Conservation (phyloP, 2,329 filamentous ascomycete genomes). For the Fusarium virguliforme region DNA sequence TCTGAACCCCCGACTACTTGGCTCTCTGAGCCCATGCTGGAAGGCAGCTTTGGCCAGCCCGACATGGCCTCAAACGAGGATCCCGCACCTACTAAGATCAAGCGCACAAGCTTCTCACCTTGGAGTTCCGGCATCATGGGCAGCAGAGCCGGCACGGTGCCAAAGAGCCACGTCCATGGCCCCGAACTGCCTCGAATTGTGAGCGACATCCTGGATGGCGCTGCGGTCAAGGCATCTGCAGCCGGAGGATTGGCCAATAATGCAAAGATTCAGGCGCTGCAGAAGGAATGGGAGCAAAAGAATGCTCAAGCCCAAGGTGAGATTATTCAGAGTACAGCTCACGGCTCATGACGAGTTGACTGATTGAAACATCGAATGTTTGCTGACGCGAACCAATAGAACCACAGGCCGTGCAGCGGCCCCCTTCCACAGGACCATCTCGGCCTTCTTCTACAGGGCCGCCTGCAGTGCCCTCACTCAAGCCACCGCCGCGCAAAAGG, state of each 20-base stretch:
- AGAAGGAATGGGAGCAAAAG: conserved; percentile 52
- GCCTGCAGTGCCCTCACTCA: neutral
- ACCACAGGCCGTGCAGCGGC: conserved; percentile 17
- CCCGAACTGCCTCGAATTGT: conserved; percentile 42
- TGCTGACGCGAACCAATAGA: conserved; percentile 2
- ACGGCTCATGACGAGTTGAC: neutral
- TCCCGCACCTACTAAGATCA: conserved; percentile 26
- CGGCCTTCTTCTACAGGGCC: conserved; percentile 21
- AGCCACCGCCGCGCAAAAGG: conserved; percentile 34
- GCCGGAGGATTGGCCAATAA: conserved; percentile 28
- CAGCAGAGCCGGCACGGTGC: conserved; percentile 13
- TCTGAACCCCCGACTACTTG: neutral
- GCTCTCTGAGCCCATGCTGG: conserved; percentile 23
- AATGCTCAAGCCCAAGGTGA: conserved; percentile 22
- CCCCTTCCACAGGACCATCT: conserved; percentile 23
- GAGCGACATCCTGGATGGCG: conserved; percentile 44
- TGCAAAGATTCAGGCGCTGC: conserved; percentile 51
- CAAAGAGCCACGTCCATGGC: conserved; percentile 1
- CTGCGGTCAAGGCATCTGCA: conserved; percentile 16
- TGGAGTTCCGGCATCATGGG: conserved; percentile 37
- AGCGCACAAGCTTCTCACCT: conserved; percentile 37
- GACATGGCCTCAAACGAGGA: conserved; percentile 31
- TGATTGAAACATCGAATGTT: conserved; percentile 1
- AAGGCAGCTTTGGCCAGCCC: neutral
- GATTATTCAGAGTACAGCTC: neutral